phyloP scores from a whole-genome alignment of 768 basidiomycete genomes.

The Boletus coccyginus region DNA sequence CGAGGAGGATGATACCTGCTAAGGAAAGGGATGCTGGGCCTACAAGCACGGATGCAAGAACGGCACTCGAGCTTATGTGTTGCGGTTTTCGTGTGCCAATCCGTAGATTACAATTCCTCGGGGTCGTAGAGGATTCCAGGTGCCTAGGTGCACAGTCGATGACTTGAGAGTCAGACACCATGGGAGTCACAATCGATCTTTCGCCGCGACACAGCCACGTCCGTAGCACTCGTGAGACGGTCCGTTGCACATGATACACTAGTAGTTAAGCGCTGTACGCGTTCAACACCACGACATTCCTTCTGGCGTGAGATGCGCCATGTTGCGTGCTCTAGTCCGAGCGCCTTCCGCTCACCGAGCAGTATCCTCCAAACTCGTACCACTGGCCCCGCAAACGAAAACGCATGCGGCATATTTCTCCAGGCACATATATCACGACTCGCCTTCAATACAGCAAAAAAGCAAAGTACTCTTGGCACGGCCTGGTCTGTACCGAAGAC shows the following conservation, averaged over 20 bases:
- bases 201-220: slow-evolving; percentile 9
- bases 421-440: not conserved
- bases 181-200: not conserved
- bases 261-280: not conserved
- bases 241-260: too few species aligned
- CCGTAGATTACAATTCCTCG: too few species aligned
- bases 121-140: too few species aligned
- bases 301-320: slow-evolving; percentile 42
- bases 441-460: not conserved
- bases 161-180: too few species aligned
- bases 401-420: not conserved
- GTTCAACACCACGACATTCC: not conserved
- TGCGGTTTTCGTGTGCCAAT: too few species aligned
- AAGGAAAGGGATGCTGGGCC: too few species aligned
- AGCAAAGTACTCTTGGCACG: slow-evolving; percentile 7
- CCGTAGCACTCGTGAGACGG: not conserved
- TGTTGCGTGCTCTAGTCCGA: slow-evolving; percentile 43
- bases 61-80: too few species aligned
- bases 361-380: not conserved
- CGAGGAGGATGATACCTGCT: too few species aligned
- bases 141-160: too few species aligned
- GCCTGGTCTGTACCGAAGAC: not conserved
- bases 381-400: not conserved
- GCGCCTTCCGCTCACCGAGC: not conserved
- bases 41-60: too few species aligned